Evolutionary conservation across 352 stramenopile species (phyloP), one percentile per base, ranked within the genome.

Genomic region (Pythium folliculosum): DNA sequence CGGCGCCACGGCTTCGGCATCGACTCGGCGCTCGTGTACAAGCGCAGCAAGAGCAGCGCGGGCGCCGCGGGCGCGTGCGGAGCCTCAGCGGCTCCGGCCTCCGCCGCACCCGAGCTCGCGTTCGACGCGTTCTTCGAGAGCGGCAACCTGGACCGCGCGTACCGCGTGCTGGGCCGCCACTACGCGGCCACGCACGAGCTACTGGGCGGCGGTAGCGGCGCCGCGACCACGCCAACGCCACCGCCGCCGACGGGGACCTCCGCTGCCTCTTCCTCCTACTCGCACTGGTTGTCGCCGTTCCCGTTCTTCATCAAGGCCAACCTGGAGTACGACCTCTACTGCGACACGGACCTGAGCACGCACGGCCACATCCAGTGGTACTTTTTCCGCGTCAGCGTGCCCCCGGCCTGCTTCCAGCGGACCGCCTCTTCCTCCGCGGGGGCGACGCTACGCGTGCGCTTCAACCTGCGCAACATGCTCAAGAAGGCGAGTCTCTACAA

Each of bases 361-460:
- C 76, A 87, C 32, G 85, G 85, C 19, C 84, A 96, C 64, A 85
- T 95, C 57, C 90, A 97, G 72, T 97, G 90, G 89, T 97, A 93
- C 64, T 96, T 95, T 58, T 97, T 97, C 66, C 74, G 79, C 12
- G 78, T 81, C 0, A 73, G 55, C 0, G 27, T 86, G 21, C 71
- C 76, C 1, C 9, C n/a, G 3, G 22, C 40, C 0, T 65, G 59
- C 55, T 70, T 69, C 44, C 35, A 65, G 5, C 60, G 56, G 0
- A 5, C 27, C 2, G 27, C 37, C 16, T 30, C 64, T 0, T 53
- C 63, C 16, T n/a, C 51, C 5, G 50, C 53, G 13, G 35, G 35
- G 9, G 5, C 40, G 13, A 44, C 52, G 44, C 37, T 71, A 17
- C 52, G 40, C 25, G 80, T 93, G 4, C 79, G 86, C 63, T 94